Percentiles rank a stretch among this genome's conserved stretches.
phyloP scores from a whole-genome alignment of 176 grass and related monocot species.

The Carex littledalei region DNA sequence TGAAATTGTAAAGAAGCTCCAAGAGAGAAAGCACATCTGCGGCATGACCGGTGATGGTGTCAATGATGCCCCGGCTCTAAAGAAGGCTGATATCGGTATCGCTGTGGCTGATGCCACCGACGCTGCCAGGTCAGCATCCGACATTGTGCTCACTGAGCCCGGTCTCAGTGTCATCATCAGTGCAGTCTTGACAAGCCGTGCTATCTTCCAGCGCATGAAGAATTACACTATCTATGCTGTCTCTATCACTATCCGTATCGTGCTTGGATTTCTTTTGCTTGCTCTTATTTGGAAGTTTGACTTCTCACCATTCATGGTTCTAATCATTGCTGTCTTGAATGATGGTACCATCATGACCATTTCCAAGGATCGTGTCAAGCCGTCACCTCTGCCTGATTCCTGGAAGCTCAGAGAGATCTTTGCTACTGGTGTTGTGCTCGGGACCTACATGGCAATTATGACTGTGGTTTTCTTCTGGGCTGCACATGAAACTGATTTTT shows the following conservation, averaged over 20 bases:
- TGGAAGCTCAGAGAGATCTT: slow-evolving; percentile 97
- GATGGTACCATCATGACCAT: slow-evolving; percentile 99
- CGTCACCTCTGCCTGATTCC: slow-evolving; percentile 81
- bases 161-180: slow-evolving; percentile 97
- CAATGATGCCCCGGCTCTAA: slow-evolving; percentile 89
- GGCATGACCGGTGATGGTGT: slow-evolving; percentile 98
- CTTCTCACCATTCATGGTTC: slow-evolving; percentile 98
- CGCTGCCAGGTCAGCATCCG: slow-evolving; percentile 77
- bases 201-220: slow-evolving; percentile 99
- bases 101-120: slow-evolving; percentile 88
- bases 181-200: slow-evolving; percentile 79
- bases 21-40: slow-evolving; percentile 96
- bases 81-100: slow-evolving; percentile 97
- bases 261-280: slow-evolving; percentile 81
- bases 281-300: slow-evolving; percentile 94
- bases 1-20: slow-evolving; percentile 93
- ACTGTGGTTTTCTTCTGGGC: slow-evolving; percentile 86
- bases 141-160: slow-evolving; percentile 96
- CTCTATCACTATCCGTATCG: slow-evolving; percentile 96
- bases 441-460: slow-evolving; percentile 83
- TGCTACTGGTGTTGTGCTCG: slow-evolving; percentile 80
- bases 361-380: slow-evolving; percentile 96
- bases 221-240: slow-evolving; percentile 99
- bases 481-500: slow-evolving; percentile 71
- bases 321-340: slow-evolving; percentile 93